These are phyloP conservation scores for Gilbertella persicaria DNA, from an alignment of 371 early-diverging fungal genomes.

Conservation along the genomic window DNA sequence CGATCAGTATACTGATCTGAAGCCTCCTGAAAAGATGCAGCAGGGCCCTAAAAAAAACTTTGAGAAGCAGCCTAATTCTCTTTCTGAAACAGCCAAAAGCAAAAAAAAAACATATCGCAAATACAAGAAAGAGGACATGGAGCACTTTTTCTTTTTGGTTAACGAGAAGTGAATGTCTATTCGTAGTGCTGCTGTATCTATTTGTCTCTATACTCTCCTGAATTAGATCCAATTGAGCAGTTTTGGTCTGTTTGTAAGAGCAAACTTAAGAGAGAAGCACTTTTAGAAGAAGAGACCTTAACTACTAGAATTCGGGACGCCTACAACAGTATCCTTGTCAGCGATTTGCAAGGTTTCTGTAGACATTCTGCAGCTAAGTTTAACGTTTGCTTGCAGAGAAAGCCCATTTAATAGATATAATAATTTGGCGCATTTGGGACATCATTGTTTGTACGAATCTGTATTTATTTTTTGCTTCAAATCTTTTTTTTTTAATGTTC, in stretches of 20 bases:
- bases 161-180: conserved; percentile 13
- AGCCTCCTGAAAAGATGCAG: conserved; percentile 10
- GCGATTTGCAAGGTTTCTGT: conserved; percentile 9
- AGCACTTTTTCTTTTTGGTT: conserved; percentile 12
- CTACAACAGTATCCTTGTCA: conserved; percentile 4
- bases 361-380: conserved; percentile 7
- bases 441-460: no score
- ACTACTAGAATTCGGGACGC: conserved; percentile 5
- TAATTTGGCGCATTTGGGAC: no score
- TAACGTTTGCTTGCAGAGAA: conserved; percentile 6
- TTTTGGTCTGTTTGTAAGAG: conserved; percentile 20
- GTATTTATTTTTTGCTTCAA: no score
- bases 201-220: conserved; percentile 20
- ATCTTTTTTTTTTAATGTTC: no score
- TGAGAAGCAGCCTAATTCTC: no score
- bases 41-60: no score
- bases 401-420: conserved; percentile 1
- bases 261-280: conserved; percentile 10
- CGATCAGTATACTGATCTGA: conserved; percentile 1
- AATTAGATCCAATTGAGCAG: conserved; percentile 26
- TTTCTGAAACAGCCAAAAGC: no score
- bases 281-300: conserved; percentile 12
- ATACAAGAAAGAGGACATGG: conserved; percentile 13
- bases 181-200: conserved; percentile 11
- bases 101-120: conserved; percentile 6